Percentiles rank a stretch among this genome's conserved stretches.
Evolutionary conservation across 495 filamentous ascomycete genomes (phyloP).

Genomic region (Massariosphaeria phaeospora): DNA sequence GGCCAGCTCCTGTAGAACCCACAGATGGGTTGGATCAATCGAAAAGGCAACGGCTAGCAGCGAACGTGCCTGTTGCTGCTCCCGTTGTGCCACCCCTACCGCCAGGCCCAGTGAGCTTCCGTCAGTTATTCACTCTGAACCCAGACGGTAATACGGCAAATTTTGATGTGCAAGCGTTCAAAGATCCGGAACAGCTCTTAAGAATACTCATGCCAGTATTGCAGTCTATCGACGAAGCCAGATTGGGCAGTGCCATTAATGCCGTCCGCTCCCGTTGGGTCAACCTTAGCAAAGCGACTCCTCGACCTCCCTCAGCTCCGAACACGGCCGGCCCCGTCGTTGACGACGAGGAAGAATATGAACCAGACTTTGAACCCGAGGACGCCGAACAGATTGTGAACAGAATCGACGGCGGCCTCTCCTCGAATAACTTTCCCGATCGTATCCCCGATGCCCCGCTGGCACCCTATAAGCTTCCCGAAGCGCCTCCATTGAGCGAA

Average conservation of each 20-base stretch:
- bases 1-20: conserved; percentile 59
- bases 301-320: conserved; percentile 42
- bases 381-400: conserved; percentile 67
- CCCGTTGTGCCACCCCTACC: conserved; percentile 57
- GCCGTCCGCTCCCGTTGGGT: conserved; percentile 49
- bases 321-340: conserved; percentile 53
- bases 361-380: conserved; percentile 75
- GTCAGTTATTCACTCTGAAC: conserved; percentile 79
- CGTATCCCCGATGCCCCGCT: conserved; percentile 53
- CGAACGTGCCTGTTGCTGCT: conserved; percentile 44
- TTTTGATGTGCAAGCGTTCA: conserved; percentile 69
- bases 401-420: conserved; percentile 60
- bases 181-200: conserved; percentile 68
- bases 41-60: conserved; percentile 66
- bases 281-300: conserved; percentile 40
- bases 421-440: conserved; percentile 44
- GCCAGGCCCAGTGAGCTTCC: conserved; percentile 67
- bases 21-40: conserved; percentile 62
- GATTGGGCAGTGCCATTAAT: conserved; percentile 65
- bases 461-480: conserved; percentile 69
- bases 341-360: conserved; percentile 86
- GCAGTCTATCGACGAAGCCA: conserved; percentile 54
- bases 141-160: conserved; percentile 63
- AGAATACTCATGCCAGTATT: conserved; percentile 71
- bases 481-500: conserved; percentile 66